These are phyloP conservation scores for Penicillium sp. DNA, from an alignment of 2,329 filamentous ascomycete genomes.

Conservation along the genomic window DNA sequence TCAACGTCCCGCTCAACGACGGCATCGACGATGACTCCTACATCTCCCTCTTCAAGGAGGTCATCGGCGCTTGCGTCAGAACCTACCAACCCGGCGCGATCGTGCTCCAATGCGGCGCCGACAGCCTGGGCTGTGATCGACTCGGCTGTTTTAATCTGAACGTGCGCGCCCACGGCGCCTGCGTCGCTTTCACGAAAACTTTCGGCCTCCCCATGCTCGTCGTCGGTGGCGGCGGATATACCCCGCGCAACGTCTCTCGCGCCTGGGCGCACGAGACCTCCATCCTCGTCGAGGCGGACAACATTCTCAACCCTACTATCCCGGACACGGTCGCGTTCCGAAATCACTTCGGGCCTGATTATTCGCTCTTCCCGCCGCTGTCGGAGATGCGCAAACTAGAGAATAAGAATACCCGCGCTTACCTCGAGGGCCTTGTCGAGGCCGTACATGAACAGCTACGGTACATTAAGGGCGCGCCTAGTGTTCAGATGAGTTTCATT, in stretches of 20 bases:
- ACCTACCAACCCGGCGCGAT: conserved; percentile 87
- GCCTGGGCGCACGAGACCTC: conserved; percentile 97
- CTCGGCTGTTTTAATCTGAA: conserved; percentile 96
- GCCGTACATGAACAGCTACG: conserved; percentile 80
- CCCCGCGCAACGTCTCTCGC: conserved; percentile 89
- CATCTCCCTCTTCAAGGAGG: conserved; percentile 73
- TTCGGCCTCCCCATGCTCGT: conserved; percentile 78
- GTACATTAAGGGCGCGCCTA: conserved; percentile 80
- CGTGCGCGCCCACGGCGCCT: conserved; percentile 88
- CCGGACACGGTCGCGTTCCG: conserved; percentile 80
- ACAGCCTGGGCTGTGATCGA: conserved; percentile 88
- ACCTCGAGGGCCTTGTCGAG: conserved; percentile 69
- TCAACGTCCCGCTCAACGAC: conserved; percentile 87
- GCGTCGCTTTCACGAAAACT: conserved; percentile 82
- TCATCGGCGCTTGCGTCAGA: conserved; percentile 73
- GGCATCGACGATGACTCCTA: conserved; percentile 92
- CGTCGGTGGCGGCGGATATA: conserved; percentile 93
- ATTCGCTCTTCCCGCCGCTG: conserved; percentile 81
- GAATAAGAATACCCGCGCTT: conserved; percentile 76
- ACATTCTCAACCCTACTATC: conserved; percentile 67
- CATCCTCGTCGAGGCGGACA: conserved; percentile 72
- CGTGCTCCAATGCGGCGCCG: conserved; percentile 91
- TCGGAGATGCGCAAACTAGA: conserved; percentile 64
- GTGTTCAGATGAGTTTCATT: conserved; percentile 77
- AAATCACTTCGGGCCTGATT: conserved; percentile 82